These are phyloP conservation scores for Crithidia bombi DNA, from an alignment of 208 protist species.

Conservation along the genomic window DNA sequence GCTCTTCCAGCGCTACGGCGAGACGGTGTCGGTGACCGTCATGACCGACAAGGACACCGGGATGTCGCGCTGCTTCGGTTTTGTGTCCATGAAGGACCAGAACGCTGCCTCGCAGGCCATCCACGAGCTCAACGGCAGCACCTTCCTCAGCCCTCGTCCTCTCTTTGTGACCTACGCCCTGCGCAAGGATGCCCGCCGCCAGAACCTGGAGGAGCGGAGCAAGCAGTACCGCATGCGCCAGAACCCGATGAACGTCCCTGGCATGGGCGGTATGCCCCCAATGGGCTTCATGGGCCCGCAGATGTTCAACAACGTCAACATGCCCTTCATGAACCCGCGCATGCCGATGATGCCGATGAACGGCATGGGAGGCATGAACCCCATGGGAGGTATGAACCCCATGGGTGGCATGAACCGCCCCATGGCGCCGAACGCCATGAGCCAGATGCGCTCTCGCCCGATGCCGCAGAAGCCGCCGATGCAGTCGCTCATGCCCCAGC, in stretches of 20 bases:
- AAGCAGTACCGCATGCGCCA: slow-evolving; percentile 86
- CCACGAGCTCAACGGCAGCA: slow-evolving; percentile 96
- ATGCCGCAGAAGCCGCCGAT: slow-evolving; percentile 72
- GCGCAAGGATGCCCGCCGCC: slow-evolving; percentile 95
- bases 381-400: slow-evolving; percentile 40
- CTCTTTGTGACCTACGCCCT: slow-evolving; percentile 98
- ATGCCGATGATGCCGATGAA: slow-evolving; percentile 81
- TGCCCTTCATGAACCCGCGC: slow-evolving; percentile 81
- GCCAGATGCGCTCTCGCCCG: slow-evolving; percentile 64
- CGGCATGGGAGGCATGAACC: slow-evolving; percentile 40
- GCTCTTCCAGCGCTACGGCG: slow-evolving; percentile 96
- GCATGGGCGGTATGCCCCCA: slow-evolving; percentile 48
- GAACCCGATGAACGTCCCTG: slow-evolving; percentile 63
- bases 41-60: slow-evolving; percentile 96
- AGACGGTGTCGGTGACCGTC: slow-evolving; percentile 96
- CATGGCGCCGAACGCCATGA: slow-evolving; percentile 76
- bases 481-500: slow-evolving; percentile 66
- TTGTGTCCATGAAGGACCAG: slow-evolving; percentile 97
- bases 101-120: slow-evolving; percentile 96
- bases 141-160: slow-evolving; percentile 94
- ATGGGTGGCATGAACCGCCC: slow-evolving; percentile 32
- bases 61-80: slow-evolving; percentile 96
- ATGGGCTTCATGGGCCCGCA: slow-evolving; percentile 50
- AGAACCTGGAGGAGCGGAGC: slow-evolving; percentile 93
- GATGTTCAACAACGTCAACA: slow-evolving; percentile 73